These are phyloP conservation scores for Fusarium decemcellulare DNA, from an alignment of 2,329 filamentous ascomycete species.

Conservation along the genomic window DNA sequence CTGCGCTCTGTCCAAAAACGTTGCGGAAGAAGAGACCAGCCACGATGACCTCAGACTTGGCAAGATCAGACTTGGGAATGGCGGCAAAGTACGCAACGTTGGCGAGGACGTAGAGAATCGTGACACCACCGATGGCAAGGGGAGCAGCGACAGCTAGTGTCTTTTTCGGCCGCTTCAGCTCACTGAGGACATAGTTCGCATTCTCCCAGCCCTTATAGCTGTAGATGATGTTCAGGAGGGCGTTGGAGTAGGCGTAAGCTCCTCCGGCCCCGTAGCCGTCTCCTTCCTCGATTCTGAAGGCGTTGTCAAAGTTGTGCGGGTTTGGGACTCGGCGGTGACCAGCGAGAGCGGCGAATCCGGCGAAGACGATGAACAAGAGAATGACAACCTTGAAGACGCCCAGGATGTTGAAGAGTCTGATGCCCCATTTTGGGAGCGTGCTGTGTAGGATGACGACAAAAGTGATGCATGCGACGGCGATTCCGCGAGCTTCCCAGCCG, in stretches of 20 bases:
- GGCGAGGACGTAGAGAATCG: slow-evolving; percentile 73
- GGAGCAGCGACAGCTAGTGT: slow-evolving; percentile 71
- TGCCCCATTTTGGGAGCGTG: slow-evolving; percentile 68
- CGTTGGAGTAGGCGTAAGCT: slow-evolving; percentile 68
- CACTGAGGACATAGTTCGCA: slow-evolving; percentile 72
- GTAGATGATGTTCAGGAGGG: slow-evolving; percentile 71
- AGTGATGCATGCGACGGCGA: slow-evolving; percentile 67
- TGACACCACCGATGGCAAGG: slow-evolving; percentile 70
- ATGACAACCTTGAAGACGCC: slow-evolving; percentile 73
- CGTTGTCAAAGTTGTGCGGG: slow-evolving; percentile 70
- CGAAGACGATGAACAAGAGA: slow-evolving; percentile 72
- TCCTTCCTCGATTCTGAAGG: slow-evolving; percentile 62
- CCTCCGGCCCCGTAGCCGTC: slow-evolving; percentile 63
- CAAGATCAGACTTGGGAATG: slow-evolving; percentile 70
- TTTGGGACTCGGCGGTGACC: slow-evolving; percentile 63
- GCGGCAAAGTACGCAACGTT: slow-evolving; percentile 78
- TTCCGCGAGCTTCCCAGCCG: slow-evolving; percentile 70
- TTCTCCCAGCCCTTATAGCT: slow-evolving; percentile 76
- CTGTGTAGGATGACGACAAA: slow-evolving; percentile 69
- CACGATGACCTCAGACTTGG: slow-evolving; percentile 71
- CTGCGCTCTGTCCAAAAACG: slow-evolving; percentile 71
- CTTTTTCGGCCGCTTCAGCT: slow-evolving; percentile 68
- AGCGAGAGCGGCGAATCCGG: slow-evolving; percentile 70
- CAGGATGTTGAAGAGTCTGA: slow-evolving; percentile 71
- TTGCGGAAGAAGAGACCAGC: slow-evolving; percentile 74